phyloP scores from a whole-genome alignment of 306 rosid species.

The Echinosophora koreensis region DNA sequence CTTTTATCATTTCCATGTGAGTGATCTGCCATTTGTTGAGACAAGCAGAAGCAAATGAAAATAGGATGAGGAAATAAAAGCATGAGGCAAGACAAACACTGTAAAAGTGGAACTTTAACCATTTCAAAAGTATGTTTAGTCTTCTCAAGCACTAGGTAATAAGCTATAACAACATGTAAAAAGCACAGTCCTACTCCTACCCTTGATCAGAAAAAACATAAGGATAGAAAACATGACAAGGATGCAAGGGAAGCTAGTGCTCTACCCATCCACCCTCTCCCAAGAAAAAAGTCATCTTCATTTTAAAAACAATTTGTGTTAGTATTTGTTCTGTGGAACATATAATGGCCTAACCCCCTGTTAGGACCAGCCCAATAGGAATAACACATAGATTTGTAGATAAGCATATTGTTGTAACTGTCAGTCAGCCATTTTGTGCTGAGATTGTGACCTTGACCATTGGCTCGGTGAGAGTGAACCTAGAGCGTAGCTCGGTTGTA shows the following conservation, averaged over 20 bases:
- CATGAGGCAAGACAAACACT: constrained; percentile 35
- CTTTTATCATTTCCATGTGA: constrained; percentile 99
- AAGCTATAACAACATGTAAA: constrained; percentile 23
- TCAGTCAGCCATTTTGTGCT: no score
- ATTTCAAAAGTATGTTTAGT: constrained; percentile 20
- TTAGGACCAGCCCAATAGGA: background rate
- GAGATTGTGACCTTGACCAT: no score
- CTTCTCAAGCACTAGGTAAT: constrained; percentile 37
- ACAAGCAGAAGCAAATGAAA: constrained; percentile 35
- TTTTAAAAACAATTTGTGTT: constrained; percentile 10
- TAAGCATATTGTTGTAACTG: no score
- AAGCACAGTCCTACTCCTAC: constrained; percentile 10
- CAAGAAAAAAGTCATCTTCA: background rate
- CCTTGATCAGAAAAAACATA: constrained; percentile 9
- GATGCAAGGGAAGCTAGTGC: constrained; percentile 25
- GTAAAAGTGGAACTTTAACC: constrained; percentile 23
- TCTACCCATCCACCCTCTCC: constrained; percentile 28
- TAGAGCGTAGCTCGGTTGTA: no score
- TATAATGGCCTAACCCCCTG: background rate
- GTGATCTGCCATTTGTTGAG: constrained; percentile 75
- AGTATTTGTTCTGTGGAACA: background rate
- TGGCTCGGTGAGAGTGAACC: no score
- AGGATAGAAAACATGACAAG: background rate
- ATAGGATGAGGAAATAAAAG: constrained; percentile 33
- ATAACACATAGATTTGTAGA: no score